These are phyloP conservation scores for Ulmus americana DNA, from an alignment of 331 rosid genomes.

Conservation along the genomic window DNA sequence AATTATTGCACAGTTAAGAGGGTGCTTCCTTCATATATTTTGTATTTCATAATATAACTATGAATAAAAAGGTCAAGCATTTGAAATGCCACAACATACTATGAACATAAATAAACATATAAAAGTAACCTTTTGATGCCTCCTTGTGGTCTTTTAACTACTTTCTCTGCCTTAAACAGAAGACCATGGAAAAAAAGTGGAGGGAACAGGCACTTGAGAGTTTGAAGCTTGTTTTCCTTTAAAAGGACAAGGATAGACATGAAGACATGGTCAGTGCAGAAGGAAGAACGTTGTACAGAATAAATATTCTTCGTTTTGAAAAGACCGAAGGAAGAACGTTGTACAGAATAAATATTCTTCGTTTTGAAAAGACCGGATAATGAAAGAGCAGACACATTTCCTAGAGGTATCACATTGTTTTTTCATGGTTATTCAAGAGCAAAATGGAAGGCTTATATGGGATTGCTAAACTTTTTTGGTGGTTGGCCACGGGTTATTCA, in stretches of 20 bases:
- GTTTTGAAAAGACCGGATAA: constrained; percentile 34
- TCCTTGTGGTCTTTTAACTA: constrained; percentile 53
- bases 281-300: constrained; percentile 29
- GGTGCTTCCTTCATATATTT: constrained; percentile 33
- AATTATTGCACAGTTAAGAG: constrained; percentile 41
- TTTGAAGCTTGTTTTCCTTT: constrained; percentile 43
- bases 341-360: constrained; percentile 36
- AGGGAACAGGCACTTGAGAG: constrained; percentile 38
- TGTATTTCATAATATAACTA: constrained; percentile 51
- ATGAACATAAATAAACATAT: constrained; percentile 38
- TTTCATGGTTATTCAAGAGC: constrained; percentile 60
- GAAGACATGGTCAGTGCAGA: constrained; percentile 36
- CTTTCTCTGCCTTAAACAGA: constrained; percentile 32
- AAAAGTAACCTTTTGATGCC: constrained; percentile 48
- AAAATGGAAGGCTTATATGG: constrained; percentile 48
- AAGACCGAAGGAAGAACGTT: constrained; percentile 28
- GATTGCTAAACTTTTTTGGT: constrained; percentile 55
- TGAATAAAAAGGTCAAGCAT: constrained; percentile 55
- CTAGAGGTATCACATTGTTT: constrained; percentile 39
- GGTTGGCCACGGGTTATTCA: constrained; percentile 75
- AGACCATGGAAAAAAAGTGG: constrained; percentile 43
- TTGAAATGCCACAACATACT: constrained; percentile 48
- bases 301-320: constrained; percentile 33
- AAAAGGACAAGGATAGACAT: constrained; percentile 44
- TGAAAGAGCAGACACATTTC: constrained; percentile 48